Base-by-base conservation (phyloP, 2,329 filamentous ascomycete species). In the Aspergillus arachidicola region DNA sequence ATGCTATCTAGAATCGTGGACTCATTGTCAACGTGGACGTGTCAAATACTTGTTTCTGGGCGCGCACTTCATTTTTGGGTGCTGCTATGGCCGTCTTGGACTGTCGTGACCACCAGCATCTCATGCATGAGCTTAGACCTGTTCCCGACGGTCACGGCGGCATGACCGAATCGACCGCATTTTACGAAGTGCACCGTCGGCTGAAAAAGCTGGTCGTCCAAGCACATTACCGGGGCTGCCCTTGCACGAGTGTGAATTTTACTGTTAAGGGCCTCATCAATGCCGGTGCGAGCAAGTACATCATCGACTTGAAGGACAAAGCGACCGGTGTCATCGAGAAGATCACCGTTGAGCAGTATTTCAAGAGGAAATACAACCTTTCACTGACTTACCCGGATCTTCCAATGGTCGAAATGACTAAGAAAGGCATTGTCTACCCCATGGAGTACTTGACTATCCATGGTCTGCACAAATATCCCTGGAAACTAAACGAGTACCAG, bases 31-130 rank as follows among this genome's bases (percentile, higher is more conserved):
- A 97, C 70, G 88, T 96, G 12, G 94, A 99, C 72, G 91, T 97
- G 34, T 90, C 94, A 61, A 97, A 98, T 73, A 91, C 92, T 0
- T 91, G 91, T 14, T 99, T 99, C 80, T 98, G 92, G 90, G 84
- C 82, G 38, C 76, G 75, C 12, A 76, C 68, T n/a, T 71, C 72
- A 10, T 68, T 81, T 16, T 68, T 77, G 28, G 73, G 73, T 19
- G 71, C 75, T 10, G 76, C 79, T 21, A 71, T 77, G 59, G 72
- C 73, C 10, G 66, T 79, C 12, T 68, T 76, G 4, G 71, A 74
- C 19, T 64, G 69, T 30, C 68, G 71, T 45, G 75, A 80, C 58
- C 64, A 73, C 48, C 64, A 72, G 53, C 67, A 76, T n/a, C 64
- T 81, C 28, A 67, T 70, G 23, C 63, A 67, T 23, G 60, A 67